Conservation (phyloP, 2,329 filamentous ascomycete species). For the Venturia nashicola region DNA sequence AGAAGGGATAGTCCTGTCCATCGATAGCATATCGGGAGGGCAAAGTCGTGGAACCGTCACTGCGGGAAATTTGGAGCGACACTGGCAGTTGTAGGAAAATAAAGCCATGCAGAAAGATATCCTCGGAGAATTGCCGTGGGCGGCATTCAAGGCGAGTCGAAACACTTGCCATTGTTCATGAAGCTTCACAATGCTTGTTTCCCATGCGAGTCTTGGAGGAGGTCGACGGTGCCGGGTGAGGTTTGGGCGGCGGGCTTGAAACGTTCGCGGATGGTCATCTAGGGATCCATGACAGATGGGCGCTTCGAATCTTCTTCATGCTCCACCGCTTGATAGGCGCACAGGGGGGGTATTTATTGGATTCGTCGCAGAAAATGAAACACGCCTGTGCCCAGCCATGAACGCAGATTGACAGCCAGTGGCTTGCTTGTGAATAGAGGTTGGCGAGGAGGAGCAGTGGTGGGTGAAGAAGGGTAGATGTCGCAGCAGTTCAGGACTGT, state of each 20-base stretch:
- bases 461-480: too few relatives aligned
- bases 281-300: not conserved
- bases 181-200: too few relatives aligned
- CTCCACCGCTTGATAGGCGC: not conserved
- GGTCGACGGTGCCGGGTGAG: not conserved
- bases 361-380: not conserved
- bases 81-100: too few relatives aligned
- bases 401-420: not conserved
- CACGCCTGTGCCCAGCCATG: not conserved
- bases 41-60: not conserved
- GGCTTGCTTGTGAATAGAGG: not conserved
- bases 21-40: not conserved
- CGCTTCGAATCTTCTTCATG: not conserved
- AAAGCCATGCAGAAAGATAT: too few relatives aligned
- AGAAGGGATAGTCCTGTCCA: not conserved
- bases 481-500: too few relatives aligned
- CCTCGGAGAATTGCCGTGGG: too few relatives aligned
- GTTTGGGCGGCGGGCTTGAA: not conserved
- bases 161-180: too few relatives aligned
- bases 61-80: not conserved
- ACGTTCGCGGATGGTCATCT: not conserved
- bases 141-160: too few relatives aligned
- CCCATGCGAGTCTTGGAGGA: too few relatives aligned
- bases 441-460: not conserved
- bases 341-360: too few relatives aligned